Base-by-base conservation (phyloP, 768 basidiomycete species). In the Kwoniella pini region DNA sequence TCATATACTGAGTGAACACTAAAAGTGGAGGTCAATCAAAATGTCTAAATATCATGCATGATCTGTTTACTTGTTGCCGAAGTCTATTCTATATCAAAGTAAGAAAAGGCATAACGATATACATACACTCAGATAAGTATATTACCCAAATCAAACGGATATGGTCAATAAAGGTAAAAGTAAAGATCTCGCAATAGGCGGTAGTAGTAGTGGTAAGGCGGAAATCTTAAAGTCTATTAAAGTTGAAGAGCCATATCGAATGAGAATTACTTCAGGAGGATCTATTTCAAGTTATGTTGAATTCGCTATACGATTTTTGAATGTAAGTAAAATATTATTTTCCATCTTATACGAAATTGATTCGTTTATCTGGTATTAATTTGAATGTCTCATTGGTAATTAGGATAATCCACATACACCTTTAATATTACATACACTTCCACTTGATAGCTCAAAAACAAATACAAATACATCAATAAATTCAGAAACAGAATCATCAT, bases 191-290 rank as follows among this genome's bases (percentile, higher is more conserved):
- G n/a, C n/a, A n/a, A n/a, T n/a, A n/a, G n/a, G n/a, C n/a, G n/a
- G 38, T 11, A 39, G 38, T n/a, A 11, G 38, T 39, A 11, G n/a
- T 11, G 38, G 11, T 11, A 39, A n/a, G 11, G 11, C 38, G 38
- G 38, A 36, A 36, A 15, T 7, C 33, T 7, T 15, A 15, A 44
- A 12, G n/a, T 1, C 19, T 12, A 27, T 50, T 17, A 50, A 31
- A 1, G 28, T 30, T 0, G 4, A 57, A 17, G 63, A 54, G 17
- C 61, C 67, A 2, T 65, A 74, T 40, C 30, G 57, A 10, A 70
- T 74, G 67, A 36, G 72, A 15, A 71, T 74, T 17, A 33, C 69
- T 24, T 65, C 72, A 3, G 72, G 72, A 10, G 72, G 72, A 10
- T 60, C 51, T 31, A 56, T 67, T 12, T 15, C 31, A 5, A 27